A percentile compares a stretch with the other conserved stretches of the same genome.
Conservation (phyloP, 2,329 filamentous ascomycete species). For the Trichothecium sympodiale region DNA sequence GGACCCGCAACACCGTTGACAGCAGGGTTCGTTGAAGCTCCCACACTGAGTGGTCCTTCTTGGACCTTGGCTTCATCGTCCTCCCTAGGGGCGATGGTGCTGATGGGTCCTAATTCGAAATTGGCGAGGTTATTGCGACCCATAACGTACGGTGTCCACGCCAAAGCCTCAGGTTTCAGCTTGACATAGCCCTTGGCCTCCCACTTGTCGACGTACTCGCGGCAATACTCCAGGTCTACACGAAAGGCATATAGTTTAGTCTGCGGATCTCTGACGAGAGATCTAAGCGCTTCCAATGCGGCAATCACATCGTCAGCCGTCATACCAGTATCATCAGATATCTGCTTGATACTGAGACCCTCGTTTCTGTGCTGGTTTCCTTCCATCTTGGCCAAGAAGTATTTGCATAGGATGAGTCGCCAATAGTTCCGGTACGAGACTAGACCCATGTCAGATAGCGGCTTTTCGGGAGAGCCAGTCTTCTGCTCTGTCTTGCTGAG, state of each 20-base stretch:
- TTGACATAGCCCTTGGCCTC: constrained; percentile 80
- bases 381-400: constrained; percentile 48
- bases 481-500: constrained; percentile 88
- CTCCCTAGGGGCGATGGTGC: constrained; percentile 78
- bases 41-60: constrained; percentile 15
- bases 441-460: constrained; percentile 92
- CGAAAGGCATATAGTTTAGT: constrained; percentile 85
- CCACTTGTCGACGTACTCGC: constrained; percentile 80
- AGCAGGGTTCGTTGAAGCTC: constrained; percentile 9
- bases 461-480: constrained; percentile 93
- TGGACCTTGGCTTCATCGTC: constrained; percentile 45
- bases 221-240: constrained; percentile 75
- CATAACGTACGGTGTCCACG: constrained; percentile 98
- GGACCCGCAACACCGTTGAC: constrained; percentile 11
- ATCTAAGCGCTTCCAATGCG: constrained; percentile 79
- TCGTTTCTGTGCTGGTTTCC: constrained; percentile 22
- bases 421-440: constrained; percentile 98
- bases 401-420: constrained; percentile 78
- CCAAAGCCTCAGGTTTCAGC: constrained; percentile 67
- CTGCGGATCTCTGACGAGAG: constrained; percentile 78
- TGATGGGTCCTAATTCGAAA: constrained; percentile 71
- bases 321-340: constrained; percentile 87
- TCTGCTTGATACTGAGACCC: constrained; percentile 50
- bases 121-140: constrained; percentile 72
- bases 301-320: constrained; percentile 94